A percentile compares a stretch with the other conserved stretches of the same genome.
These are phyloP conservation scores for Phyllostachys edulis DNA, from an alignment of 176 grass and related monocot genomes.

Conservation along the genomic window DNA sequence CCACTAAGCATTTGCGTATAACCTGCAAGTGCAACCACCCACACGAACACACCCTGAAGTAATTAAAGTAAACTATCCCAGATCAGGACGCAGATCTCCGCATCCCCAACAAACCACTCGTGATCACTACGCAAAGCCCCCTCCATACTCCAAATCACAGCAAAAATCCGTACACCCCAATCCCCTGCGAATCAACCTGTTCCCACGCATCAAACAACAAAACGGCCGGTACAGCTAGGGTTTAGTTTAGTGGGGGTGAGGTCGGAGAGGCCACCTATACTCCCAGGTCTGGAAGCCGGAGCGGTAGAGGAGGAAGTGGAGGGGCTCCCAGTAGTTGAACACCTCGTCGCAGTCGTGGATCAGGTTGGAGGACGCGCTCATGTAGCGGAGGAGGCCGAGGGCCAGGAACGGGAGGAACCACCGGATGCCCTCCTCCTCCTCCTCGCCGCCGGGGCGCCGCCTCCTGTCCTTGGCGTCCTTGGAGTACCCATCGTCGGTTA, in stretches of 20 bases:
- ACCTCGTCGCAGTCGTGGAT: slow-evolving; percentile 99
- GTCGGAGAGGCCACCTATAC: slow-evolving; percentile 56
- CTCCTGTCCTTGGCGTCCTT: slow-evolving; percentile 69
- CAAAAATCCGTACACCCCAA: neutral
- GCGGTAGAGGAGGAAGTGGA: slow-evolving; percentile 90
- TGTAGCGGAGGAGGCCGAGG: slow-evolving; percentile 77
- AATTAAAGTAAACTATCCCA: neutral
- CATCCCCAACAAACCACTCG: neutral
- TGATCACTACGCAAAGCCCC: neutral
- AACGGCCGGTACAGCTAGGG: slow-evolving; percentile 25
- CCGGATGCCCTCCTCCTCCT: slow-evolving; percentile 51
- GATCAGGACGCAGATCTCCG: slow-evolving; percentile 10
- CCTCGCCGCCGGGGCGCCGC: slow-evolving; percentile 25
- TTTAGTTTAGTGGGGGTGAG: neutral
- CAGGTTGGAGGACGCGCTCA: slow-evolving; percentile 97
- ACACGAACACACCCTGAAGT: neutral
- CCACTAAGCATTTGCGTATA: neutral
- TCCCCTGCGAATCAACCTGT: neutral
- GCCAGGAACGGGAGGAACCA: slow-evolving; percentile 83
- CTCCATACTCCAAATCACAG: neutral
- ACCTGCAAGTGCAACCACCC: slow-evolving; percentile 1
- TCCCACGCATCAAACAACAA: neutral
- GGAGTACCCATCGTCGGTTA: slow-evolving; percentile 53
- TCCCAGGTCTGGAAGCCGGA: slow-evolving; percentile 99
- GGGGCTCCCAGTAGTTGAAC: slow-evolving; percentile 99